Conservation (phyloP, 768 basidiomycete genomes). For the Chlorophyllum brunneum region DNA sequence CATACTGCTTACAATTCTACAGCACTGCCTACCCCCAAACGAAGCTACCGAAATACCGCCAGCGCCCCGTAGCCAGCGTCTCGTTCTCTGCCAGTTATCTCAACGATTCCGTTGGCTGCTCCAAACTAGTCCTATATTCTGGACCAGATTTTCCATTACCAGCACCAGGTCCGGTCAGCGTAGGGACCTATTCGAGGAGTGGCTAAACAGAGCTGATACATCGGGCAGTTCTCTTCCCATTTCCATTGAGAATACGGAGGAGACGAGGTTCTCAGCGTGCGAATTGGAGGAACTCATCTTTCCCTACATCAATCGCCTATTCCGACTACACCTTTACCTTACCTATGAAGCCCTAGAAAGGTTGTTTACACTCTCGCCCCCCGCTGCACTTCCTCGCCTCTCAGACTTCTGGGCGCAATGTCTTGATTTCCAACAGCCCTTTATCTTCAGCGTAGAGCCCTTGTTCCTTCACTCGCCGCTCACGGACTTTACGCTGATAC, state of each 20-base stretch:
- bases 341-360: slow-evolving; percentile 8
- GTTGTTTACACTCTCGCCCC: background rate
- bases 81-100: slow-evolving; percentile 6
- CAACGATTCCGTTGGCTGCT: background rate
- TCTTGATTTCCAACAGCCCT: slow-evolving; percentile 5
- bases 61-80: background rate
- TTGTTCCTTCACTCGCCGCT: slow-evolving; percentile 2
- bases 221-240: background rate
- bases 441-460: slow-evolving; percentile 3
- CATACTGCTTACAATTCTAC: slow-evolving; percentile 1
- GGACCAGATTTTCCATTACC: slow-evolving; percentile 5
- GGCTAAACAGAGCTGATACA: background rate
- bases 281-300: slow-evolving; percentile 9
- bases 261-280: background rate
- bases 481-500: background rate
- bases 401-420: slow-evolving; percentile 5
- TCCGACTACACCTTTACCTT: slow-evolving; percentile 4
- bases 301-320: background rate
- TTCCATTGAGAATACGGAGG: slow-evolving; percentile 10
- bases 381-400: background rate
- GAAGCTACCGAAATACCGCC: slow-evolving; percentile 3
- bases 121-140: background rate
- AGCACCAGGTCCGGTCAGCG: background rate
- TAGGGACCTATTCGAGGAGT: background rate
- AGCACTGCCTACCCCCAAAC: background rate